Percentiles rank a stretch among this genome's conserved stretches.
Evolutionary conservation across 2,329 filamentous ascomycete genomes (phyloP).

Genomic region (Volutella citrinella): DNA sequence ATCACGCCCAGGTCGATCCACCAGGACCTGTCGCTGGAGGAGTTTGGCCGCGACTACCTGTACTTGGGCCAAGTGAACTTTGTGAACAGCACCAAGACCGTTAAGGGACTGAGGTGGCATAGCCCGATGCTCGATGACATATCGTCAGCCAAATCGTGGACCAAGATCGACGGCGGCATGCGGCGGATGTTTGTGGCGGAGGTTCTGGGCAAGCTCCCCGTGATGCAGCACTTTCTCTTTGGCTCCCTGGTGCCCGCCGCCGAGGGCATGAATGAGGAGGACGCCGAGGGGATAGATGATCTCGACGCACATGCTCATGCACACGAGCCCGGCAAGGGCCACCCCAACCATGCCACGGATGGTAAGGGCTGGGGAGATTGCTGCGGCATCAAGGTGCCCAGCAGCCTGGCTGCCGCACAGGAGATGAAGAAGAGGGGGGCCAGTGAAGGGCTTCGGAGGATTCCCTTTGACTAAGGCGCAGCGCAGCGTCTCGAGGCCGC

Average conservation of each 20-base stretch:
- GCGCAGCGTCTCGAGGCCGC: too few species aligned
- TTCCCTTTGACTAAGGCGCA: conserved; percentile 78
- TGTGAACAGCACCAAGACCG: conserved; percentile 94
- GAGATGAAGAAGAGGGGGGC: conserved; percentile 76
- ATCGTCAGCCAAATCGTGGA: conserved; percentile 82
- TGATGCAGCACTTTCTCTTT: conserved; percentile 99
- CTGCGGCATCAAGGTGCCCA: conserved; percentile 96
- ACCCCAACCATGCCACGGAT: conserved; percentile 61
- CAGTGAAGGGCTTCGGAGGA: conserved; percentile 61
- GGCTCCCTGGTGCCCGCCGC: conserved; percentile 78
- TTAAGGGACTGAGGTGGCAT: conserved; percentile 92
- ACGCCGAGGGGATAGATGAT: conserved; percentile 43
- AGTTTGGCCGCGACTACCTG: conserved; percentile 77
- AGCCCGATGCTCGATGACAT: conserved; percentile 99
- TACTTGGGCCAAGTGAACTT: conserved; percentile 92
- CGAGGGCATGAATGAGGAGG: conserved; percentile 74
- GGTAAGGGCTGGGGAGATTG: conserved; percentile 86
- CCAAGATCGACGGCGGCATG: conserved; percentile 93
- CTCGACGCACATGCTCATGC: conserved; percentile 53
- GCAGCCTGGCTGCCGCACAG: conserved; percentile 84
- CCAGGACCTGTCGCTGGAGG: conserved; percentile 81
- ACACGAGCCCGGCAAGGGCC: conserved; percentile 60
- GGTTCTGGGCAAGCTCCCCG: conserved; percentile 87
- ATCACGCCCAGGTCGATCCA: conserved; percentile 81
- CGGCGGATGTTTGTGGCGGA: conserved; percentile 94